phyloP scores from a whole-genome alignment of 2,329 filamentous ascomycete genomes.

The Septoria linicola region DNA sequence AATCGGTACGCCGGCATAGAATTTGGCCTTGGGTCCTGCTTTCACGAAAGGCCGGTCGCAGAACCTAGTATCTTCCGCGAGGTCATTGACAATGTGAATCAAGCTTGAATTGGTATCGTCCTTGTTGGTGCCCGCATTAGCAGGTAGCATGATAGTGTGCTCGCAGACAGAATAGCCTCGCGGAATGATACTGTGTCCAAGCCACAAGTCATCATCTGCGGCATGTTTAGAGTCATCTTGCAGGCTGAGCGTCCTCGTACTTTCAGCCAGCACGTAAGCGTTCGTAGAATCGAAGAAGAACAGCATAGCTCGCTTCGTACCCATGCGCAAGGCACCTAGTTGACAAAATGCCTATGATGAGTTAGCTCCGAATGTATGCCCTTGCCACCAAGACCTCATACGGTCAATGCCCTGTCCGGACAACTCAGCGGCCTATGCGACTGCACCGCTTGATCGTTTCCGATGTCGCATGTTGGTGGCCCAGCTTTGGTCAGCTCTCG shows the following conservation, averaged over 20 bases:
- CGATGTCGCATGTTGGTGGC: conserved; percentile 31
- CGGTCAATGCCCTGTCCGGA: conserved; percentile 32
- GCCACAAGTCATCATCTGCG: conserved; percentile 32
- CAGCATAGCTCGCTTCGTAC: conserved; percentile 52
- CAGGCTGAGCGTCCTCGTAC: conserved; percentile 50
- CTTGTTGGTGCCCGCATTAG: conserved; percentile 28
- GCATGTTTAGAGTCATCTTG: conserved; percentile 28
- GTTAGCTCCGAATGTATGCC: conserved; percentile 1
- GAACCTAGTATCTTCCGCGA: conserved; percentile 31
- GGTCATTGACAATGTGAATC: conserved; percentile 35
- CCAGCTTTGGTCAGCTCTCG: conserved; percentile 30
- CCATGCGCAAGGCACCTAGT: conserved; percentile 51
- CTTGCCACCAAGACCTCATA: conserved; percentile 3
- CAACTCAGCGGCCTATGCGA: conserved; percentile 32
- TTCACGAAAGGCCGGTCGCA: conserved; percentile 33
- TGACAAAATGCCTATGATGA: conserved; percentile 49
- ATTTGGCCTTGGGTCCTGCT: conserved; percentile 38
- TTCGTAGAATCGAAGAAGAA: conserved; percentile 53
- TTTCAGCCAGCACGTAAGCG: conserved; percentile 56
- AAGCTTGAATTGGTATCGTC: conserved; percentile 14
- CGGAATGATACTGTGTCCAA: conserved; percentile 34
- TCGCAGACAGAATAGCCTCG: conserved; percentile 36
- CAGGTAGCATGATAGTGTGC: conserved; percentile 29
- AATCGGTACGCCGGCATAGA: conserved; percentile 55
- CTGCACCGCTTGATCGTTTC: conserved; percentile 25